These are phyloP conservation scores for Murraya koenigii DNA, from an alignment of 345 rosid genomes.

Conservation along the genomic window DNA sequence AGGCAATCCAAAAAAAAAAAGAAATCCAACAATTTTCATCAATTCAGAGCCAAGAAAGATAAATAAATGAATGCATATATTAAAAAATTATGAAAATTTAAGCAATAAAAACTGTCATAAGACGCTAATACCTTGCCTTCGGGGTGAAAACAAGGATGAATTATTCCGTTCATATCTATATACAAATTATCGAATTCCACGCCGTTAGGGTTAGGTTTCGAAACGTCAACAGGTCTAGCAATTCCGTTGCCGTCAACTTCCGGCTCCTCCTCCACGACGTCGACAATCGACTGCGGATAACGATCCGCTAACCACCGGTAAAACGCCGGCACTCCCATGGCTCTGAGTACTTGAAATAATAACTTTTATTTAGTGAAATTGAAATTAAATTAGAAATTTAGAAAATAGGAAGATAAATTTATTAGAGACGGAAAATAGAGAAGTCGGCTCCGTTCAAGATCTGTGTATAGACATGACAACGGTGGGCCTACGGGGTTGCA, in stretches of 20 bases:
- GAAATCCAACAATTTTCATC: not conserved
- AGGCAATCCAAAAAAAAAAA: not conserved
- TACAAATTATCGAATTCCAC: conserved; percentile 85
- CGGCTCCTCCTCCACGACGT: conserved; percentile 81
- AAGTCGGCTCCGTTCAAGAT: conserved; percentile 5
- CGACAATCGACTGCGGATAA: conserved; percentile 71
- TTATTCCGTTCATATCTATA: conserved; percentile 91
- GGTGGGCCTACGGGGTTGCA: not conserved
- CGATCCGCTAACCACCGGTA: conserved; percentile 97
- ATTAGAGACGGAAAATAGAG: not conserved
- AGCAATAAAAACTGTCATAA: not conserved
- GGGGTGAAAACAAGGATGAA: conserved; percentile 98
- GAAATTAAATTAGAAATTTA: not conserved
- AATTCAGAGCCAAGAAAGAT: not conserved
- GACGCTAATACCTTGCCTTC: conserved; percentile 63
- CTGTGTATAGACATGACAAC: not conserved
- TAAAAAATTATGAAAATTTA: not conserved
- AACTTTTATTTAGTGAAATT: not conserved
- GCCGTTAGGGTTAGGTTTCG: conserved; percentile 91
- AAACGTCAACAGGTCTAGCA: conserved; percentile 49
- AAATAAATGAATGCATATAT: not conserved
- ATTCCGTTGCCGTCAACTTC: conserved; percentile 37
- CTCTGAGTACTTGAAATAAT: not conserved
- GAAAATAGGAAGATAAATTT: not conserved
- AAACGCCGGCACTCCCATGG: conserved; percentile 98